phyloP scores from a whole-genome alignment of 2,329 filamentous ascomycete genomes.

The Clonostachys solani region DNA sequence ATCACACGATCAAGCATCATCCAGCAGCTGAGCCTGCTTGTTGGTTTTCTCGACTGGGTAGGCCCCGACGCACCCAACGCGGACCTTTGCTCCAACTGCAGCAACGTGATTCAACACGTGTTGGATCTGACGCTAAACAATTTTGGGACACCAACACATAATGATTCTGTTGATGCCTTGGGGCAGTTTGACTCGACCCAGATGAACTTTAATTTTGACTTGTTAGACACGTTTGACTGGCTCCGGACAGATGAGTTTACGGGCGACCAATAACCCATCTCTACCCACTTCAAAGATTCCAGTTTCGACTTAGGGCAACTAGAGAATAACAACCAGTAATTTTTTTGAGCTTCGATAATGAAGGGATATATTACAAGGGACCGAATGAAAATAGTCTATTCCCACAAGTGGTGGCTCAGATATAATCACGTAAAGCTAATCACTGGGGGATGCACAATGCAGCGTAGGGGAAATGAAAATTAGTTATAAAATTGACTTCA shows the following conservation, averaged over 20 bases:
- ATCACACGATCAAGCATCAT: constrained; percentile 36
- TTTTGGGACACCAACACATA: neutral
- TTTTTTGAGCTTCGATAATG: no score
- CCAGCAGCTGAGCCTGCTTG: constrained; percentile 43
- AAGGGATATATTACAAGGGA: no score
- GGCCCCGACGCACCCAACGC: constrained; percentile 39
- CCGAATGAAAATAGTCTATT: no score
- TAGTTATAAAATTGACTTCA: no score
- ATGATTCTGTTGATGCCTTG: neutral
- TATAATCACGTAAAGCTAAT: no score
- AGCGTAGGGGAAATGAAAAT: no score
- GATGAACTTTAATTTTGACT: constrained; percentile 36
- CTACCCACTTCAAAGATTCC: no score
- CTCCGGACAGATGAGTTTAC: constrained; percentile 15
- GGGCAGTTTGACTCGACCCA: neutral
- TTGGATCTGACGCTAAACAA: constrained; percentile 40
- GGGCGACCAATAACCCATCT: no score
- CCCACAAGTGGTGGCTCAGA: no score
- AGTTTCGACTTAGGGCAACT: no score
- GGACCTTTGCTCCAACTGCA: constrained; percentile 35
- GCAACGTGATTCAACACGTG: constrained; percentile 39
- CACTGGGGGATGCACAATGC: no score
- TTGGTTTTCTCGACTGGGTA: constrained; percentile 45
- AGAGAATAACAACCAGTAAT: no score
- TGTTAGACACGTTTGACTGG: constrained; percentile 46